Evolutionary conservation across 1,284 basidiomycete genomes (phyloP).

Genomic region (Rhodofomes roseus): DNA sequence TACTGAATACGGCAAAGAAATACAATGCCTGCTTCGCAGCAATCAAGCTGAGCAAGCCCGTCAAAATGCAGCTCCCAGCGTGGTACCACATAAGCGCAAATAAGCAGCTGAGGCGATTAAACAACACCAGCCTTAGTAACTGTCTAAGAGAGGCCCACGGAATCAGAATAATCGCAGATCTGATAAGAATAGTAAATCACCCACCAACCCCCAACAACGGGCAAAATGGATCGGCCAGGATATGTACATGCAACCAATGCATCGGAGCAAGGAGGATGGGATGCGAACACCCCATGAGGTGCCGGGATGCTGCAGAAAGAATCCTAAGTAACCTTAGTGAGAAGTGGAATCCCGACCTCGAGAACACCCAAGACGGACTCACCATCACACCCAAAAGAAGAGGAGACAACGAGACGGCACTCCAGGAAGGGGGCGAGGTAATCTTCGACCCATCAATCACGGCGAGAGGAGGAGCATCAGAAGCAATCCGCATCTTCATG

Average conservation of each 20-base stretch:
- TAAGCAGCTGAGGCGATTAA: background rate
- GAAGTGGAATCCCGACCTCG: background rate
- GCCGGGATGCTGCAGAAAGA: background rate
- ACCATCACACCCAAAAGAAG: too few species aligned
- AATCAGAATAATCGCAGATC: background rate
- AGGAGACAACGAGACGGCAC: background rate
- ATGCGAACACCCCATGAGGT: too few species aligned
- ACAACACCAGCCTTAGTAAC: background rate
- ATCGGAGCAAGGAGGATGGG: too few species aligned
- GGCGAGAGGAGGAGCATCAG: background rate
- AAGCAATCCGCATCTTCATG: background rate
- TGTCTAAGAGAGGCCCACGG: background rate
- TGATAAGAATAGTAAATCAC: too few species aligned
- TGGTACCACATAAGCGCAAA: constrained; percentile 3
- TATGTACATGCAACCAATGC: too few species aligned
- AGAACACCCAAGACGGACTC: background rate
- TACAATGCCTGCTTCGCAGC: background rate
- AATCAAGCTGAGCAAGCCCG: background rate
- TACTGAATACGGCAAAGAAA: background rate
- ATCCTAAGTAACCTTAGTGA: background rate
- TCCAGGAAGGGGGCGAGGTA: background rate
- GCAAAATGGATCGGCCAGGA: too few species aligned
- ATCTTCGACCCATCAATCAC: background rate
- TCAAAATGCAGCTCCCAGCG: background rate
- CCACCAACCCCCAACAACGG: too few species aligned